phyloP scores from a whole-genome alignment of 2,329 filamentous ascomycete species.

The Hymenotorrendiella dingleyae region DNA sequence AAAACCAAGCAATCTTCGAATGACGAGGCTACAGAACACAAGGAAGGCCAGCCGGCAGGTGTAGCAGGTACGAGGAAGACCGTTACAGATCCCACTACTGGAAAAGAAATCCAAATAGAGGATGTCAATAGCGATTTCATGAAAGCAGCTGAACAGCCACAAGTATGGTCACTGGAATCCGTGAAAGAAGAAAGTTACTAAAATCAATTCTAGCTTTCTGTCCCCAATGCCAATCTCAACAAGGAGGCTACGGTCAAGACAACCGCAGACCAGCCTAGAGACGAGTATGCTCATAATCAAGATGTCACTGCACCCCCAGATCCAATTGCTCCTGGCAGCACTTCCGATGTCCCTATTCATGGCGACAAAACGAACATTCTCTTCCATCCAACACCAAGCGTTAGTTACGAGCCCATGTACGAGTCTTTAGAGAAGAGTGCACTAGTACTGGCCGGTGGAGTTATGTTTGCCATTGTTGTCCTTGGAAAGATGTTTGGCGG shows the following conservation, averaged over 20 bases:
- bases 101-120: slow-evolving; percentile 78
- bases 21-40: slow-evolving; percentile 39
- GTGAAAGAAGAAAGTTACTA: slow-evolving; percentile 1
- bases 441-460: slow-evolving; percentile 61
- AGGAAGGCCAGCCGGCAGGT: slow-evolving; percentile 30
- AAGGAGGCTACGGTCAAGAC: slow-evolving; percentile 69
- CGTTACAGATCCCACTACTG: slow-evolving; percentile 85
- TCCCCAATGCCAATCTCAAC: slow-evolving; percentile 84
- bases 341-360: slow-evolving; percentile 89
- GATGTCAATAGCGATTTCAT: slow-evolving; percentile 69
- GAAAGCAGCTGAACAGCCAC: slow-evolving; percentile 65
- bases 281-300: slow-evolving; percentile 79
- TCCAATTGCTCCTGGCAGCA: slow-evolving; percentile 72
- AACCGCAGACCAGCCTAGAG: slow-evolving; percentile 61
- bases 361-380: slow-evolving; percentile 95
- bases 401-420: slow-evolving; percentile 89
- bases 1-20: slow-evolving; percentile 30
- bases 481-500: slow-evolving; percentile 77
- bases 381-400: slow-evolving; percentile 87
- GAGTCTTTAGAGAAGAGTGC: slow-evolving; percentile 67
- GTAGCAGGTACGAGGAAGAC: slow-evolving; percentile 43
- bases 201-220: slow-evolving; percentile 51
- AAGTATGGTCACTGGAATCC: slow-evolving; percentile 39
- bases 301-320: slow-evolving; percentile 89
- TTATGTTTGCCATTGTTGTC: slow-evolving; percentile 69